Percentiles rank a stretch among this genome's conserved stretches.
phyloP scores from a whole-genome alignment of 2,329 filamentous ascomycete genomes.

The Tolypocladium paradoxum region DNA sequence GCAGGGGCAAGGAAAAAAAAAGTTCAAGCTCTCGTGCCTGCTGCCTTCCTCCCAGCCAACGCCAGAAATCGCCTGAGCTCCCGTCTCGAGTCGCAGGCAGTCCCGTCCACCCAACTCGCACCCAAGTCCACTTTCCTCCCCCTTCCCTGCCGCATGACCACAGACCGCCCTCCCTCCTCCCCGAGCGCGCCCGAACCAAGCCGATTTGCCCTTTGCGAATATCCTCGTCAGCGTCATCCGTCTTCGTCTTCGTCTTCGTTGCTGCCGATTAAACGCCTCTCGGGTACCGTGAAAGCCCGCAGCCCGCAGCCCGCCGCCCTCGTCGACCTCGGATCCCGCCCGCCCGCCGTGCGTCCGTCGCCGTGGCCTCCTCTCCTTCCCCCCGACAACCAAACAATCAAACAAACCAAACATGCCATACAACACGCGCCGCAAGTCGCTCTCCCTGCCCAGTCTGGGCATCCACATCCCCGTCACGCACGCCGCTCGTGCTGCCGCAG shows the following conservation, averaged over 20 bases:
- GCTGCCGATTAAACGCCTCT: neutral
- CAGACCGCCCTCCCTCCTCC: conserved; percentile 4
- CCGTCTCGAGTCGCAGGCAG: neutral
- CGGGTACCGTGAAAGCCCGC: neutral
- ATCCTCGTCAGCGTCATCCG: neutral
- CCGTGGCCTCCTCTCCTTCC: conserved; percentile 5
- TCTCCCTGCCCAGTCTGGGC: conserved; percentile 85
- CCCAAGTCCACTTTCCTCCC: conserved; percentile 1
- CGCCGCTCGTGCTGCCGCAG: conserved; percentile 44
- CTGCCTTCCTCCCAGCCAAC: conserved; percentile 13
- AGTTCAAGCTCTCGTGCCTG: conserved; percentile 25
- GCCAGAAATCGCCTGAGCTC: conserved; percentile 14
- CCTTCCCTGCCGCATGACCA: conserved; percentile 1
- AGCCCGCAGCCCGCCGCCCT: neutral
- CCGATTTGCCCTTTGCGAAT: neutral
- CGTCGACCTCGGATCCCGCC: neutral
- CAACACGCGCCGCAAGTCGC: conserved; percentile 92
- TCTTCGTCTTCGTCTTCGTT: neutral
- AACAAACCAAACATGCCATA: conserved; percentile 58
- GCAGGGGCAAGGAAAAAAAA: conserved; percentile 23
- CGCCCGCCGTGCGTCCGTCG: neutral
- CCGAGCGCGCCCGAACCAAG: neutral
- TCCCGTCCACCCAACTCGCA: neutral
- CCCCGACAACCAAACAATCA: neutral
- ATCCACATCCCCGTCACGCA: conserved; percentile 70